A percentile compares a stretch with the other conserved stretches of the same genome.
These are phyloP conservation scores for carrot (Daucus carota) DNA, from an alignment of 129 eudicot species.

Conservation along the genomic window DH1_v3.0 NC_030386.2:37088501-37089000, in stretches of 20 bases:
- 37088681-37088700: not conserved
- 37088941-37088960: not conserved
- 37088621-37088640: too few species aligned
- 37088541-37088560: too few species aligned
- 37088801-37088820: not conserved
- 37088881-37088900: not conserved
- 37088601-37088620: too few species aligned
- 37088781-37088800: not conserved
- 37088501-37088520: too few species aligned
- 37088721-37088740: not conserved
- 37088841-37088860: not conserved
- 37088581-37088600: too few species aligned
- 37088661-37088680: not conserved
- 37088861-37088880: slow-evolving; percentile 3
- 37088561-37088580: too few species aligned
- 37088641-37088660: too few species aligned
- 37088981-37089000: not conserved
- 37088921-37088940: not conserved
- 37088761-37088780: too few species aligned
- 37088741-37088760: not conserved
- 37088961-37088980: slow-evolving; percentile 4
- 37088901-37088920: not conserved
- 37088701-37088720: not conserved
- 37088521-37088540: too few species aligned
- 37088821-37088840: not conserved